A percentile compares a stretch with the other conserved stretches of the same genome.
Conservation (phyloP, 2,329 filamentous ascomycete species). For the Phialophora expanda region DNA sequence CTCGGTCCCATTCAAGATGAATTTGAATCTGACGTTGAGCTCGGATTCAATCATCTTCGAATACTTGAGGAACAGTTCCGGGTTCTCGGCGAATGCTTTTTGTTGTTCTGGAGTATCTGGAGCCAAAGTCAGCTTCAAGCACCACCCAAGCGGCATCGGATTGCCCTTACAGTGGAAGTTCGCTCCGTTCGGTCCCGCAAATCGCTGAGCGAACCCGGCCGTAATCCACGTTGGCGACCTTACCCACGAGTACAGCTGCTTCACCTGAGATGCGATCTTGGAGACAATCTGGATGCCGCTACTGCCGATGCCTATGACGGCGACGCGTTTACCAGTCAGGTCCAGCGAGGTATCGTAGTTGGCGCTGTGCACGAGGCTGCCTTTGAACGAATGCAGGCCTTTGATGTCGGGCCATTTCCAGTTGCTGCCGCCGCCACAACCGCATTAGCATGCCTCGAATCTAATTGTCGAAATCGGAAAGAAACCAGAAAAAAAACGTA, state of each 20-base stretch:
- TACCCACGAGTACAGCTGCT: constrained; percentile 41
- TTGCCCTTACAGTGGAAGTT: constrained; percentile 31
- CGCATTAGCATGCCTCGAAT: constrained; percentile 42
- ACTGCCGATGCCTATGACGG: constrained; percentile 40
- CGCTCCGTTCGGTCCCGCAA: constrained; percentile 37
- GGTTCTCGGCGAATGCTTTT: constrained; percentile 25
- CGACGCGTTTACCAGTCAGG: constrained; percentile 39
- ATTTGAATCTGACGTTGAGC: constrained; percentile 60
- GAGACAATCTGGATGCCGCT: constrained; percentile 43
- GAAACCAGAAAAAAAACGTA: constrained; percentile 17
- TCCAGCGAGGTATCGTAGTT: constrained; percentile 43
- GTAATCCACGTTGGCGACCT: constrained; percentile 44
- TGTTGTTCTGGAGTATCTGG: constrained; percentile 37
- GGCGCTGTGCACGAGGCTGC: constrained; percentile 44
- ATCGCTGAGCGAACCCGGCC: constrained; percentile 36
- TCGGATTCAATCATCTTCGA: constrained; percentile 56
- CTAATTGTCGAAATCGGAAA: neutral
- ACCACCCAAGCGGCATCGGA: neutral
- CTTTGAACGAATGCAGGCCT: constrained; percentile 46
- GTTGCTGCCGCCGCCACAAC: constrained; percentile 42
- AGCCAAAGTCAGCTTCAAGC: neutral
- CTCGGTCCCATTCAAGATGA: constrained; percentile 57
- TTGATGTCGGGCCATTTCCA: constrained; percentile 48
- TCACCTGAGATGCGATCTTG: constrained; percentile 47
- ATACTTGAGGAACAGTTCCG: constrained; percentile 46